Base-by-base conservation (phyloP, 176 grass and related monocot genomes). In the Oryza longistaminata region DNA sequence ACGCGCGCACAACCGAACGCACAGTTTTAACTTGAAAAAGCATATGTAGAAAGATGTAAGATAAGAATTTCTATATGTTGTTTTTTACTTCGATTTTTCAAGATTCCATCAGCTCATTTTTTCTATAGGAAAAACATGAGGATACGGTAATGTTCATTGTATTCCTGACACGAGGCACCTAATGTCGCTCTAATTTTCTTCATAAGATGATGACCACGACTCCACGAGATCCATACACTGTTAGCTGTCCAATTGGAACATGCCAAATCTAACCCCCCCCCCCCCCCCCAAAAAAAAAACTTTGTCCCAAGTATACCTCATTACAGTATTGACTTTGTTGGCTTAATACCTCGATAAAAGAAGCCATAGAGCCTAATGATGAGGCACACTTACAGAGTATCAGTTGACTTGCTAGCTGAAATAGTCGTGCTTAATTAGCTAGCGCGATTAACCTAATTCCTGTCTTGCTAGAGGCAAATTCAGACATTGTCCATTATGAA, bases 241-340 rank as follows among this genome's bases (percentile, higher is more conserved):
- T 75, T 16, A 67, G 71, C 8, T 35, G 55, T 24, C 24, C 40
- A 62, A 40, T 4, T 33, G 25, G 35, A 83, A 45, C 53, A 45
- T 74, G 70, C 40, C 81, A 65, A 83, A 74, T 33, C 73, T 64
- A 45, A 33, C 1, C 5, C n/a, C n/a, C n/a, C n/a, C n/a, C n/a
- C n/a, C n/a, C n/a, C n/a, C n/a, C n/a, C n/a, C n/a, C 12, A 16
- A 1, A 35, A n/a, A 19, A 74, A 10, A 83, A 12, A 22, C 45
- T 27, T 73, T 50, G 5, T 4, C 10, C 7, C 16, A 60, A 60
- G 17, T 17, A 43, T 17, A 43, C 78, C 78, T 50, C 66, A 21
- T 62, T 42, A 76, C 53, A 9, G 17, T 22, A 60, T 39, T 76
- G 50, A 39, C 31, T 76, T 76, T 61, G 9, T 11, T 50, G 71